Evolutionary conservation across 805 yeast species (phyloP), one percentile per base, ranked within the genome.

Genomic region (Starmerella sp.): DNA sequence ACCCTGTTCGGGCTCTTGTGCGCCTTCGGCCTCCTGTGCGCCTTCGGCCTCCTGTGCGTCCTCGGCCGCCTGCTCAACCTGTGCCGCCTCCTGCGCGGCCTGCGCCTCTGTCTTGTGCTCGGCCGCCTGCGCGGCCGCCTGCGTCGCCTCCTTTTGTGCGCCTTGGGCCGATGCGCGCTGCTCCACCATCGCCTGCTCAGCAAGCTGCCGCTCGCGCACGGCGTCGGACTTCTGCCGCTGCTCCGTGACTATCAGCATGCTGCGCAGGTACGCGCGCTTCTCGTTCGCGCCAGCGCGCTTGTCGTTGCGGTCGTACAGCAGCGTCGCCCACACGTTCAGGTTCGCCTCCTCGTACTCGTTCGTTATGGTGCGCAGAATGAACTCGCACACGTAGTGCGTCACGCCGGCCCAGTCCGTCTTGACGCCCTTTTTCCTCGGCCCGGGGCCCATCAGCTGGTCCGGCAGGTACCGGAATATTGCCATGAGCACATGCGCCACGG

Each of bases 401-500:
- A 52, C 28, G 8, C 35, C 52, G 35, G 45, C 46, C 31, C 37
- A 32, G n/a, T 45, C 47, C 5, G 34, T 11, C 8, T 30, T 37
- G 6, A 56, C 51, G 4, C 30, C 31, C 38, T 51, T 49, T 8
- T 49, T 37, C 44, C 48, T 52, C 32, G 45, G 50, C 11, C 50
- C 49, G 4, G 62, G 60, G 1, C 56, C 57, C 46, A 62, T 48
- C 4, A 61, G 31, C 11, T 55, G 60, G 29, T 51, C 55, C 0
- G 65, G 65, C 6, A 57, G 50, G 48, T 58, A 56, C 13, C 38
- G 30, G 51, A 61, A 52, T 9, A 63, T n/a, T 1, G 55, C 53
- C 36, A 55, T 31, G 5, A 63, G 57, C 2, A 57, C 60, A 41
- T 65, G 65, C 0, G 71, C 67, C 1, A 69, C 71, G 2, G 82